phyloP scores from a whole-genome alignment of 31 red algal species.

The Asparagopsis taxiformis region DNA sequence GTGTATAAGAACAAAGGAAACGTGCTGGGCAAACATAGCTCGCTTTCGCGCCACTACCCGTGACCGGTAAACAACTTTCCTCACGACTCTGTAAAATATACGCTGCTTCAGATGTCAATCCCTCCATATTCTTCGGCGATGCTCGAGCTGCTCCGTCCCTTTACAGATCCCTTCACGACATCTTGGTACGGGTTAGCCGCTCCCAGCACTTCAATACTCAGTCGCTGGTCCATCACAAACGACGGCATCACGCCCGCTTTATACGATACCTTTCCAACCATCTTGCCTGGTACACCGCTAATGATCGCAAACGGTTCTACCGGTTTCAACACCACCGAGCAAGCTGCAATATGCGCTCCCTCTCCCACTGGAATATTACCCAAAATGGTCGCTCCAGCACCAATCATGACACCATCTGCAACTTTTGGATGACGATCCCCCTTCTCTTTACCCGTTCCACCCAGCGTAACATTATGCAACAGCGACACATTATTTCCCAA shows the following conservation, averaged over 20 bases:
- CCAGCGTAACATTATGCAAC: slow-evolving; percentile 95
- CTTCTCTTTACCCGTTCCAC: slow-evolving; percentile 90
- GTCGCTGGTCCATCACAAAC: slow-evolving; percentile 77
- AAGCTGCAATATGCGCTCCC: slow-evolving; percentile 83
- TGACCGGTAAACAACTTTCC: background rate
- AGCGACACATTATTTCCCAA: slow-evolving; percentile 88
- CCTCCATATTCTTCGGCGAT: slow-evolving; percentile 28
- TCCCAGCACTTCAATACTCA: slow-evolving; percentile 63
- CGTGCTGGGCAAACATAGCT: background rate
- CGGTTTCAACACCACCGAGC: slow-evolving; percentile 91
- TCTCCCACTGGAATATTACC: slow-evolving; percentile 89
- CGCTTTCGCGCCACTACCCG: background rate
- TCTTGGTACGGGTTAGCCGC: slow-evolving; percentile 65
- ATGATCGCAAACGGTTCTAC: slow-evolving; percentile 89
- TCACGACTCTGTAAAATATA: background rate
- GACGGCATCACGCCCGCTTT: slow-evolving; percentile 69
- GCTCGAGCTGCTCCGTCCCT: slow-evolving; percentile 13
- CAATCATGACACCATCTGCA: slow-evolving; percentile 89
- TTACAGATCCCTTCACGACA: slow-evolving; percentile 62
- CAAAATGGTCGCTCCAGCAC: slow-evolving; percentile 90
- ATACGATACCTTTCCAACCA: slow-evolving; percentile 76
- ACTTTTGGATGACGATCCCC: slow-evolving; percentile 96
- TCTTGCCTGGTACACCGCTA: slow-evolving; percentile 95
- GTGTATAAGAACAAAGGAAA: slow-evolving; percentile 8
- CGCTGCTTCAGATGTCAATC: slow-evolving; percentile 20